Base-by-base conservation (phyloP, 202 grass and related monocot genomes). In the Sporobolus alterniflorus region DNA sequence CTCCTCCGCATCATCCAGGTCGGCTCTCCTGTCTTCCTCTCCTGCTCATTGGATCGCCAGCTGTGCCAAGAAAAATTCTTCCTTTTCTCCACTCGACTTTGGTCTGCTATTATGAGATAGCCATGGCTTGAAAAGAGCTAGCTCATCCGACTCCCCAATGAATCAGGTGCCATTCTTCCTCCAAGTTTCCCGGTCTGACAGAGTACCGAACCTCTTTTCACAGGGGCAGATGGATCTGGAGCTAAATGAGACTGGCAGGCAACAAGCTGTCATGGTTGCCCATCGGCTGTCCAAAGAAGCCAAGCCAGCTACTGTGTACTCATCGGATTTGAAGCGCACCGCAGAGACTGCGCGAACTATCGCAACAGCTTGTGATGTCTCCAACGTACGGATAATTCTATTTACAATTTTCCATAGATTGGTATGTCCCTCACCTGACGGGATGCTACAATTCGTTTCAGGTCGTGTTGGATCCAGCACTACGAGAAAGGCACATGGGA, bases 401-500 rank as follows among this genome's bases (percentile, higher is more conserved):
- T 4, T 13, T 18, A 9, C 1, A 12, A 3, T 16, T 0, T 30
- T 48, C 46, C 4, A 22, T 73, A 41, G 30, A 40, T 6, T 40
- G 49, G 24, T 10, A 22, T 74, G 33, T 40, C 22, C 22, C 5
- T 56, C 11, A 11, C 8, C 25, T 26, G 11, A 74, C 1, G n/a
- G n/a, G 18, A 17, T 39, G 12, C 51, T 50, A 17, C 15, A n/a
- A 2, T 74, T 41, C 69, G 28, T 56, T 80, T 57, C 73, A 91
- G 89, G 30, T 97, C 59, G 52, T 90, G 39, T 46, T 94, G 16
- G 30, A 80, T 76, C 36, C 42, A 60, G 71, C 32, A 73, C 54
- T 92, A 30, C 86, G 89, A 80, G 89, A 97, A 39, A 92, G 91
- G 64, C 82, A 94, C 70, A 87, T 94, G 44, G 94, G 87, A 39